Base-by-base conservation (phyloP, 768 basidiomycete genomes). In the Tremella fuciformis region DNA sequence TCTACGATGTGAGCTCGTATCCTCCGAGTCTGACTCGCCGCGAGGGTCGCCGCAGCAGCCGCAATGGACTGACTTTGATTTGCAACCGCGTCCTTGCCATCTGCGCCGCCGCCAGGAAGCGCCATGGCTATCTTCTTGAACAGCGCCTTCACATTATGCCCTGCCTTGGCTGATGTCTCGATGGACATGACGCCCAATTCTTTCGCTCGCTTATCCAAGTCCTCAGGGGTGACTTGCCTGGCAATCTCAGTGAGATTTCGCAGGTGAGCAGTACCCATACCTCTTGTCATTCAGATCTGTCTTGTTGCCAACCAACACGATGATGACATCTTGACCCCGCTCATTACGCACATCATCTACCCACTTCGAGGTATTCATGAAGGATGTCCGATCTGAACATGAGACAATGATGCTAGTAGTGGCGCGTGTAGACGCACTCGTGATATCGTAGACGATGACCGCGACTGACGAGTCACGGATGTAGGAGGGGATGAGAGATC, bases 61-160 rank as follows among this genome's bases (percentile, higher is more conserved):
- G n/a, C 11, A 11, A 16, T 6, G 8, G 1, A 76, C 79, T 55
- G 61, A 79, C 79, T 81, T 63, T 79, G 78, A 58, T 78, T 80
- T 22, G 66, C 67, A 19, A 66, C 60, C 13, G 66, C 67, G 38
- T 87, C 89, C 75, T 88, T 91, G 18, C 53, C 69, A 50, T 77
- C 75, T 8, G 74, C 50, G 70, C 93, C 91, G 85, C 92, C 92
- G 13, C 96, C 96, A 18, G 96, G 94, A 50, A 99, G 79, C 1
- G 92, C 92, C 87, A 98, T 86, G 1, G 96, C 96, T 65, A 99
- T 99, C 82, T 98, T 98, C 81, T 97, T 93, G 83, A 99, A 99
- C 66, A 99, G 78, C 65, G 89, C 89, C 81, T 99, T 99, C 61
- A 99, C 96, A 65, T 99, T 99, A 77, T 98, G 96, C 2, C 96